Conservation (phyloP, 2,329 filamentous ascomycete genomes). For the Neonectria magnoliae region DNA sequence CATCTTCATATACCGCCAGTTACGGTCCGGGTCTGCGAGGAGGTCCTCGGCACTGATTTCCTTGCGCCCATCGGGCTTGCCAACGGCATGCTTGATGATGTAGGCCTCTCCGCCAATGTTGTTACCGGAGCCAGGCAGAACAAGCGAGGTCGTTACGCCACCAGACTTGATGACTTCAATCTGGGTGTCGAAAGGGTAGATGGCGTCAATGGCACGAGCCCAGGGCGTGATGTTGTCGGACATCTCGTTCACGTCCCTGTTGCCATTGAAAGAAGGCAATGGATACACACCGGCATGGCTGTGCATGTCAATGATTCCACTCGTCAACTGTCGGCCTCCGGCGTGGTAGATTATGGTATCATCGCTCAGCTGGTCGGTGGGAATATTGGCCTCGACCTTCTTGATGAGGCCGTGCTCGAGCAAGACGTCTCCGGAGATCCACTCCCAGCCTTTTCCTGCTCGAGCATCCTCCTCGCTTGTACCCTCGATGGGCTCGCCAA, state of each 20-base stretch:
- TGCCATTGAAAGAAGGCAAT: conserved; percentile 64
- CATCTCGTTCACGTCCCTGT: conserved; percentile 71
- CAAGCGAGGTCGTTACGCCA: conserved; percentile 74
- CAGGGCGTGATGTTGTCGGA: conserved; percentile 73
- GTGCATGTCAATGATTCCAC: conserved; percentile 78
- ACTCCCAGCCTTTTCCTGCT: conserved; percentile 68
- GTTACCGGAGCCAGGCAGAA: conserved; percentile 76
- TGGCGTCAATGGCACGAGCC: conserved; percentile 72
- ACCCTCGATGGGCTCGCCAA: conserved; percentile 67
- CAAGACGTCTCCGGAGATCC: conserved; percentile 69
- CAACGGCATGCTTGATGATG: conserved; percentile 74
- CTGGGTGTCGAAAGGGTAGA: conserved; percentile 71
- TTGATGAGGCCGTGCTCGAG: conserved; percentile 70
- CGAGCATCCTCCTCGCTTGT: conserved; percentile 62
- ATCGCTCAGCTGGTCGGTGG: conserved; percentile 53
- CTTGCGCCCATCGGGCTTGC: conserved; percentile 65
- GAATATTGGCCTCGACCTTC: conserved; percentile 59
- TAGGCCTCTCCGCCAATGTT: conserved; percentile 79
- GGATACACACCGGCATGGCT: conserved; percentile 70
- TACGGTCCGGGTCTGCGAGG: conserved; percentile 72
- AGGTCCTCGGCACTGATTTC: conserved; percentile 72
- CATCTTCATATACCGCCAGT: conserved; percentile 81
- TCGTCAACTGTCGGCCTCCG: conserved; percentile 68
- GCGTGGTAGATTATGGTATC: conserved; percentile 66
- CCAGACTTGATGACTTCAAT: conserved; percentile 77